These are phyloP conservation scores for Amylocarpus encephaloides DNA, from an alignment of 2,329 filamentous ascomycete genomes.

Conservation along the genomic window DNA sequence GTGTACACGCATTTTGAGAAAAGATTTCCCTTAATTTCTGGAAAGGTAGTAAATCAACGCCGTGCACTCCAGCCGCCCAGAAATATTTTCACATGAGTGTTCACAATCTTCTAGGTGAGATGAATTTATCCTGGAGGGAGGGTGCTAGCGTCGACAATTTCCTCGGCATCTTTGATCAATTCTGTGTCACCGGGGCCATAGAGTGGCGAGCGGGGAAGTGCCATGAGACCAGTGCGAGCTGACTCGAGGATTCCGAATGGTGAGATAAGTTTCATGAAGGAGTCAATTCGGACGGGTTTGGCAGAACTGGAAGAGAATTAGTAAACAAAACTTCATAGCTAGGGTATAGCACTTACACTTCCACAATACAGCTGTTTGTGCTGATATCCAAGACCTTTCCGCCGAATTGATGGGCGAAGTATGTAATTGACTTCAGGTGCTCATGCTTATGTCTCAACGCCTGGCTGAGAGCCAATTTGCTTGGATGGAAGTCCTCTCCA, in stretches of 20 bases:
- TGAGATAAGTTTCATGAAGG: constrained; percentile 90
- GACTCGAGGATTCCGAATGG: constrained; percentile 97
- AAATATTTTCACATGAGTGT: constrained; percentile 12
- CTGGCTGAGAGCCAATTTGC: constrained; percentile 76
- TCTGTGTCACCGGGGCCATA: constrained; percentile 65
- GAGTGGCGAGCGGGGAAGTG: constrained; percentile 85
- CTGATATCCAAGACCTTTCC: constrained; percentile 97
- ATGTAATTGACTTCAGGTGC: constrained; percentile 92
- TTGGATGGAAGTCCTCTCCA: constrained; percentile 74
- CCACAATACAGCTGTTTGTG: constrained; percentile 97
- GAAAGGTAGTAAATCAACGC: constrained; percentile 76
- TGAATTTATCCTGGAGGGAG: constrained; percentile 71
- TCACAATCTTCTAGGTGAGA: constrained; percentile 27
- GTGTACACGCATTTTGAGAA: too few relatives aligned
- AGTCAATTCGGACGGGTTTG: constrained; percentile 90
- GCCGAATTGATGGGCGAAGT: constrained; percentile 94
- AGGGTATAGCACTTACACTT: constrained; percentile 60
- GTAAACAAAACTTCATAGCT: constrained; percentile 5
- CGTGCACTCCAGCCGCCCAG: constrained; percentile 41
- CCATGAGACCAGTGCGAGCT: constrained; percentile 93
- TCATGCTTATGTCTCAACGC: constrained; percentile 95
- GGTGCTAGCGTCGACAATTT: constrained; percentile 89
- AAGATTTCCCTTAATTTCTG: too few relatives aligned
- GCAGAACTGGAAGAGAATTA: constrained; percentile 49
- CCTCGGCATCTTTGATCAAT: constrained; percentile 77